Evolutionary conservation across 1,284 basidiomycete species (phyloP), one percentile per base, ranked within the genome.

Genomic region (Cutaneotrichosporon cyanovorans): DNA sequence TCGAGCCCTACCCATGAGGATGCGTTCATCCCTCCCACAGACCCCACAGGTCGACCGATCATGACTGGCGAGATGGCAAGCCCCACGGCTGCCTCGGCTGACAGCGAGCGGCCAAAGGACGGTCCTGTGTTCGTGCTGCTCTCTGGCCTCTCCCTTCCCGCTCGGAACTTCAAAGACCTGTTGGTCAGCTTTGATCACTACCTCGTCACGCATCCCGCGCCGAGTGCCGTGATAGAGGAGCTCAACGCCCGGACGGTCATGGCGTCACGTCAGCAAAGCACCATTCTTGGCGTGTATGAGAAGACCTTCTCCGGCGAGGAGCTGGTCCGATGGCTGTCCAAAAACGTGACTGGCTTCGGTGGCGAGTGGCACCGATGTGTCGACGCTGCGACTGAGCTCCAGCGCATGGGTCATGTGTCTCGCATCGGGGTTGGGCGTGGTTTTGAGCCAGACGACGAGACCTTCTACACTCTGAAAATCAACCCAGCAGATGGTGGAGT

Each of bases 301-400:
- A 83, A 87, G 56, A 85, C 84, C 51, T 90, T 90, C 66, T 81
- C 80, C 5, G 86, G 86, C 40, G 84, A 85, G 35, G 86, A 88
- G 53, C 80, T 88, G 53, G 82, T 82, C 15, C 74, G 76, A 23
- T 89, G 85, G 85, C 69, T 89, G 43, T 78, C 78, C 50, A 77
- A 78, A 48, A 80, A 82, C 53, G 77, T 87, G 5, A 76, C 79
- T 51, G 83, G 77, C 10, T 80, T 87, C 55, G 80, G 78, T 18
- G 83, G 81, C 14, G 83, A 77, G 63, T 73, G 85, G 51, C 85
- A 89, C 55, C 76, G 79, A 38, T 86, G 86, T 3, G 84, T 85
- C 56, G 81, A 87, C 52, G 86, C 83, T 16, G 87, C 86, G 5
- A 76, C 73, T 43, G 83, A 87, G 39, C 73, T 92, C 44, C 81